Base-by-base conservation (phyloP, 805 yeast genomes). In the Ogataea minuta region DNA sequence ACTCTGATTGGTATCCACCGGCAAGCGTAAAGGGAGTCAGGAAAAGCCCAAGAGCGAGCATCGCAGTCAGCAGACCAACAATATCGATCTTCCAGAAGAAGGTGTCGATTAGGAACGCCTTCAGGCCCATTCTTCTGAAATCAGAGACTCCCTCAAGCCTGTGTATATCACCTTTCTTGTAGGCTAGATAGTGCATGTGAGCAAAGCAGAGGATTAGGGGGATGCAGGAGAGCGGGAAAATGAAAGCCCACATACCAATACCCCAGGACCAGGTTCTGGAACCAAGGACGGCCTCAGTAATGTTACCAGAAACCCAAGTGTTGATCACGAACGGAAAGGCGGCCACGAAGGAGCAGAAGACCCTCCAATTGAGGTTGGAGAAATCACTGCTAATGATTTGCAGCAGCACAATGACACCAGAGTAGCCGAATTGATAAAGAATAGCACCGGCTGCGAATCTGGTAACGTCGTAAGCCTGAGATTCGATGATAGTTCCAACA, bases 231-330 rank as follows among this genome's bases (percentile, higher is more conserved):
- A 81, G 63, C 24, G 90, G 90, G 70, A 79, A 75, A 47, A 84
- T 81, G 50, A 81, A 79, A 2, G 89, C 88, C 84, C 84, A 84
- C 75, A 84, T 82, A 27, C 82, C 89, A 50, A 82, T 76, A 53
- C 81, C 82, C 90, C 90, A 84, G 9, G 78, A 69, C 81, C 87
- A 81, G 23, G 69, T 50, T 9, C 60, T 60, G 9, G 63, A 63
- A 2, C 13, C 16, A 14, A 49, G n/a, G 23, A 63, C 63, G 40
- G 70, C 59, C 24, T 61, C 61, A 11, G 73, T 62, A 33, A 84
- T 67, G 50, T 79, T 66, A 54, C 88, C 91, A 20, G 80, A 63
- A 41, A 83, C 71, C 93, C 93, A 85, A 11, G 91, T 80, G 62
- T 81, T 84, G 61, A 85, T 79, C 52, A 84, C 76, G 52, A 73